Evolutionary conservation across 805 yeast genomes (phyloP).

Genomic region (Candida coquimbonensis): DNA sequence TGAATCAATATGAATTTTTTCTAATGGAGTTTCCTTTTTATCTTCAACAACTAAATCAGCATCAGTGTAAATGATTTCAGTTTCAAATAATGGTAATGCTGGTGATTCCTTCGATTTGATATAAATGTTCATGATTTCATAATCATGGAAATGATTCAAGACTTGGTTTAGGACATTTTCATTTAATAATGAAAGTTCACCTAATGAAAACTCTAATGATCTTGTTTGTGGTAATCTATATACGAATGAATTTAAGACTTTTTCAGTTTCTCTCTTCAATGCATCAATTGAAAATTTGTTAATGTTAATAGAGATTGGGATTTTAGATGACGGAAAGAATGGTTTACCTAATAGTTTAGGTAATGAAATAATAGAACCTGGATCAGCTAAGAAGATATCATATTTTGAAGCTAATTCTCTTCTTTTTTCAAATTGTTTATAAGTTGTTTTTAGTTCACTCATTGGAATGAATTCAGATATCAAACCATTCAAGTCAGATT

Average conservation of each 20-base stretch:
- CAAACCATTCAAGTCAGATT: conserved; percentile 22
- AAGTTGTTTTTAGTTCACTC: conserved; percentile 72
- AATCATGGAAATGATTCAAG: conserved; percentile 37
- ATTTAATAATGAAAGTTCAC: conserved; percentile 39
- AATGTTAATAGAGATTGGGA: conserved; percentile 61
- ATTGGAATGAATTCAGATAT: conserved; percentile 55
- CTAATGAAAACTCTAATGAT: conserved; percentile 59
- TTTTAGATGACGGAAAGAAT: conserved; percentile 56
- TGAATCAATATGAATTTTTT: conserved; percentile 25
- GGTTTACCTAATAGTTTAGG: conserved; percentile 81
- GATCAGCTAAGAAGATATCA: conserved; percentile 82
- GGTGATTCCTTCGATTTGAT: conserved; percentile 71
- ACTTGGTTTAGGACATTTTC: conserved; percentile 47
- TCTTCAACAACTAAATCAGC: conserved; percentile 19
- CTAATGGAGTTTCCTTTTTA: not conserved
- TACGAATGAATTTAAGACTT: conserved; percentile 50
- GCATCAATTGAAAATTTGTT: conserved; percentile 40
- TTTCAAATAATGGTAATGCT: conserved; percentile 73
- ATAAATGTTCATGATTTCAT: conserved; percentile 48
- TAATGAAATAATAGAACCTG: conserved; percentile 66
- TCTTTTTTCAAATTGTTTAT: conserved; percentile 83
- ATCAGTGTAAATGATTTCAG: conserved; percentile 40
- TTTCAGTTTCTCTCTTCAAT: conserved; percentile 51
- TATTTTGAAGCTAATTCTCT: conserved; percentile 62
- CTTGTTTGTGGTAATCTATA: conserved; percentile 70